Base-by-base conservation (phyloP, 306 rosid species). In the Cucumis cinereus region DNA sequence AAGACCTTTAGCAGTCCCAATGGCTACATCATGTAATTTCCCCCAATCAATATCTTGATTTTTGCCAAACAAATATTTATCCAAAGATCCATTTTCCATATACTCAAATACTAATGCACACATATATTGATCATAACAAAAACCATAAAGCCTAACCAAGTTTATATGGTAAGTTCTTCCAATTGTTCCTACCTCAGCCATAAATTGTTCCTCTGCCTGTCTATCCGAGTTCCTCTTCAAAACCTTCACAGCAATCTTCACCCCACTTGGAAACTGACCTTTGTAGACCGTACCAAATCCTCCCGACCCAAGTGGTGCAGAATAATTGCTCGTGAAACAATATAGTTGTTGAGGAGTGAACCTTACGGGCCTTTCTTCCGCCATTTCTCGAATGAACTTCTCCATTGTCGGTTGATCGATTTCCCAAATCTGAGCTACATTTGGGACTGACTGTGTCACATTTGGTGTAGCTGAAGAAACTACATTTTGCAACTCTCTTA, bases 1-100 rank as follows among this genome's bases (percentile, higher is more conserved):
- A 26, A 86, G 81, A 8, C 85, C 90, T 68, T 79, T 77, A 1
- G 92, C 89, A 3, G 90, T 85, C 8, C 89, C 89, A 28, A 84
- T 33, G 5, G 87, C 88, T 64, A 87, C 84, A 53, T 87, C 84
- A 20, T 79, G 88, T 26, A 85, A 87, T 73, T 70, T 89, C 57
- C 76, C 78, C 40, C 52, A 80, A 40, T 38, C 85, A 47, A 89
- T 50, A 19, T 6, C 19, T 56, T 67, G 54, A 1, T 78, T 55
- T 57, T 80, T 79, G 19, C 66, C 20, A 60, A 86, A 83, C 24
- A 86, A 78, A 60, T 72, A 84, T 80, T 56, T 78, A 64, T 87
- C 90, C 24, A 89, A 86, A 5, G 89, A 86, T 22, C 87, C 86
- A 59, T 86, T 86, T 5, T 43, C 74, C 88, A 82, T 83, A 38